Evolutionary conservation across 257 asterid genomes (phyloP), one percentile per base, ranked within the genome.

Genomic region (Eustoma russellianum): DNA sequence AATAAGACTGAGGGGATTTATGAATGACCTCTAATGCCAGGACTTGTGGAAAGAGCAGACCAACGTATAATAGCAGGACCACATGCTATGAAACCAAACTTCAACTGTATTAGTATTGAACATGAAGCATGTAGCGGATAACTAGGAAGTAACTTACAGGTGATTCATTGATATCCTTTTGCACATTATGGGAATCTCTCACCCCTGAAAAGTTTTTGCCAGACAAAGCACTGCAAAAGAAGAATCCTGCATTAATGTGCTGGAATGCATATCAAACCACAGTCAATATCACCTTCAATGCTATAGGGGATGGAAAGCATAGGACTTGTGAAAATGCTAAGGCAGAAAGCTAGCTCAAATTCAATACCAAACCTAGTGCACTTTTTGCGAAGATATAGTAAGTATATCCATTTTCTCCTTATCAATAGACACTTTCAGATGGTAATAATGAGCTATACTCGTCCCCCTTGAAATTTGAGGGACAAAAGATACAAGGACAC

Each of bases 161-260:
- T 28, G 77, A 65, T 58, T 60, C 65, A 57, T 57, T 53, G 33
- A 54, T 13, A 62, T 41, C 65, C 49, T 53, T 67, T 9, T 19
- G 63, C 7, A n/a, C 33, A 55, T 53, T 55, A 55, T 52, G 65
- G 19, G 64, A 55, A 46, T 53, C 52, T 17, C 63, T 60, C 41
- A 47, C 62, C 70, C 48, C 68, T 16, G 74, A 54, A 57, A 61
- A 2, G 52, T 69, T 70, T 65, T 64, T 74, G 17, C 72, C 82
- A 24, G 80, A 77, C 67, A 76, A 77, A 70, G 77, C 71, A 53
- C 88, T 80, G 78, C 34, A 59, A 66, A 58, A 54, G 46, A 33
- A 62, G 67, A 46, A 44, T 17, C 61, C 51, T 12, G 17, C 17
- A 33, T 44, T 30, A 47, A 57, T 11, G 18, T 17, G 24, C 47